Conservation (phyloP, 2,329 filamentous ascomycete genomes). For the Diaporthe citri region DNA sequence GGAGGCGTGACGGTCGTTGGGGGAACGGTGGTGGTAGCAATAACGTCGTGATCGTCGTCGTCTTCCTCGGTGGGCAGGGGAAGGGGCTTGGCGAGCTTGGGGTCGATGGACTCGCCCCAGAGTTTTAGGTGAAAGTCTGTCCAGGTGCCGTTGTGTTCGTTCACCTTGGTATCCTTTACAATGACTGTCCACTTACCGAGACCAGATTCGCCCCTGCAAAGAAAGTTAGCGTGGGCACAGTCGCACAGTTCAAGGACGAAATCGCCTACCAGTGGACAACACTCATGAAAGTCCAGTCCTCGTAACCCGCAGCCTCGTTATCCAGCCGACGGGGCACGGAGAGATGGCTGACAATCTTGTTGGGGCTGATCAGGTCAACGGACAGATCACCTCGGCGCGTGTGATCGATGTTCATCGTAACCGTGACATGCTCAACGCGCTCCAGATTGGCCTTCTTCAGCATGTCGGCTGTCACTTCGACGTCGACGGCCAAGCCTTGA, state of each 20-base stretch:
- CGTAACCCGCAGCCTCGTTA: conserved; percentile 76
- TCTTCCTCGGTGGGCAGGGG: conserved; percentile 88
- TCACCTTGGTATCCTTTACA: conserved; percentile 85
- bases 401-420: conserved; percentile 97
- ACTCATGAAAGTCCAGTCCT: conserved; percentile 99
- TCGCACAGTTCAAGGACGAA: neutral
- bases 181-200: conserved; percentile 92
- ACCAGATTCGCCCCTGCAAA: conserved; percentile 83
- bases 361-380: conserved; percentile 89
- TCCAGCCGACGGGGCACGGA: conserved; percentile 81
- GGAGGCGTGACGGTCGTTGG: conserved; percentile 74
- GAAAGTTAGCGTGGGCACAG: conserved; percentile 48
- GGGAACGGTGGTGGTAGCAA: conserved; percentile 71
- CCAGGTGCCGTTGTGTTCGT: conserved; percentile 82
- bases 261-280: conserved; percentile 88
- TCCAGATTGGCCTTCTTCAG: conserved; percentile 85
- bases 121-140: conserved; percentile 94
- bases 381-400: conserved; percentile 89
- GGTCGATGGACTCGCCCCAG: conserved; percentile 90
- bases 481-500: conserved; percentile 81
- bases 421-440: conserved; percentile 91
- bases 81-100: conserved; percentile 76
- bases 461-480: conserved; percentile 86
- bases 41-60: conserved; percentile 82
- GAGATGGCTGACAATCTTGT: conserved; percentile 85